Evolutionary conservation across 257 asterid genomes (phyloP).

Genomic region (Lavandula angustifolia): DNA sequence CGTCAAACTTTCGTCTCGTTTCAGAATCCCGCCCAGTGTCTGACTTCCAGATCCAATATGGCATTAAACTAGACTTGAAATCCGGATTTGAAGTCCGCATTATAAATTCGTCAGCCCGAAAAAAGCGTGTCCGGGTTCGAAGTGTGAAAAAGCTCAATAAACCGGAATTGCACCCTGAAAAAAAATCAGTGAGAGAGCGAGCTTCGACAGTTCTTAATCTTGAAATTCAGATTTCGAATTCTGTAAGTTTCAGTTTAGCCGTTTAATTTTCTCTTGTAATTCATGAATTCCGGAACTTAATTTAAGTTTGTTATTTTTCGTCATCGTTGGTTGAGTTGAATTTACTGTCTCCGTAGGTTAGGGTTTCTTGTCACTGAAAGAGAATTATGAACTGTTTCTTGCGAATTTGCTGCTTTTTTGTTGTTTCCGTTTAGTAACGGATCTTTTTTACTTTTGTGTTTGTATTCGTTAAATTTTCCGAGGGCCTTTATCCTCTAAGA

Average conservation of each 20-base stretch:
- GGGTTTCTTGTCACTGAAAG: conserved; percentile 42
- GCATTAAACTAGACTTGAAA: conserved; percentile 61
- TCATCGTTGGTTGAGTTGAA: neutral
- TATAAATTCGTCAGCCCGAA: conserved; percentile 36
- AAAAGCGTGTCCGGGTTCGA: conserved; percentile 20
- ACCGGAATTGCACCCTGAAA: conserved; percentile 27
- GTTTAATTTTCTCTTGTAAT: neutral
- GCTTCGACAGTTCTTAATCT: conserved; percentile 30
- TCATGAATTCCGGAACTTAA: conserved; percentile 20
- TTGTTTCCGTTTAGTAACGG: neutral
- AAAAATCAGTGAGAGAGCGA: conserved; percentile 27
- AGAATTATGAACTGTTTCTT: conserved; percentile 20
- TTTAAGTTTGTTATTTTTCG: neutral
- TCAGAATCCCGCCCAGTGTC: conserved; percentile 52
- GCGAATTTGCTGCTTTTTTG: neutral
- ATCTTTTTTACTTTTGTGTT: neutral
- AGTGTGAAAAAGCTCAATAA: conserved; percentile 30
- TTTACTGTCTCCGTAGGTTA: conserved; percentile 31
- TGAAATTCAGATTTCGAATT: conserved; percentile 28
- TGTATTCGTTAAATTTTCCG: conserved; percentile 18
- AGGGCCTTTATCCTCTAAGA: conserved; percentile 5
- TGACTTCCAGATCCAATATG: conserved; percentile 47
- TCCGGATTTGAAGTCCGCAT: conserved; percentile 83
- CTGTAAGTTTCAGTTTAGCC: conserved; percentile 36
- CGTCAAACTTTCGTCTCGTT: conserved; percentile 23